These are phyloP conservation scores for Artemisia tridentata DNA, from an alignment of 129 eudicot genomes.

Conservation along the genomic window DNA sequence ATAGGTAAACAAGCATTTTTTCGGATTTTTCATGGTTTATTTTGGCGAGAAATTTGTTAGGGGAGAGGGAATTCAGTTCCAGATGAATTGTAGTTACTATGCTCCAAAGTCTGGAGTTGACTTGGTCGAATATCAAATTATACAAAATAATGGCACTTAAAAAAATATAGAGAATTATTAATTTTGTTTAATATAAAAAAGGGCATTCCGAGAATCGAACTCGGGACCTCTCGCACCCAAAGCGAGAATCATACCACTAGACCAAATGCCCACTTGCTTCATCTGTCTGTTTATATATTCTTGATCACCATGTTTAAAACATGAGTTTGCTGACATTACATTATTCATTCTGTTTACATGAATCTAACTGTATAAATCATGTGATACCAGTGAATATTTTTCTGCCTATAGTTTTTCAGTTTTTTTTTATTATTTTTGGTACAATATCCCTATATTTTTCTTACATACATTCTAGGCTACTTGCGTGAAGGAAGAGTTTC, in stretches of 20 bases:
- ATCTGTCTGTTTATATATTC: not conserved
- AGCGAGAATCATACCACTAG: constrained; percentile 99
- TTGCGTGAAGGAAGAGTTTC: not conserved
- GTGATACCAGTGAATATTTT: constrained; percentile 11
- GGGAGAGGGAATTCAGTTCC: no score
- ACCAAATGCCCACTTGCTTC: constrained; percentile 77
- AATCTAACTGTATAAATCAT: not conserved
- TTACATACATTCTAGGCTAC: not conserved
- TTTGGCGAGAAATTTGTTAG: no score
- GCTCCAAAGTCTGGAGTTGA: no score
- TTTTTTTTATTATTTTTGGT: not conserved
- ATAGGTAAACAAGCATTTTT: no score
- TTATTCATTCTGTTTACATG: not conserved
- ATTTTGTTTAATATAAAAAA: not conserved
- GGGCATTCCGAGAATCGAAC: constrained; percentile 96
- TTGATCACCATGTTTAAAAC: not conserved
- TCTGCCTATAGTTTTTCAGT: constrained; percentile 11
- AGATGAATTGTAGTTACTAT: no score
- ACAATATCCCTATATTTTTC: not conserved
- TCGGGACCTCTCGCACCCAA: constrained; percentile 99
- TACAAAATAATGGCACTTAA: no score
- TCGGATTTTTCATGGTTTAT: no score
- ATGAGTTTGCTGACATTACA: not conserved
- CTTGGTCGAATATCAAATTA: not conserved
- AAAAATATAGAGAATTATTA: no score